Conservation (phyloP, 371 early-diverging fungal genomes). For the Mucor saturninus region DNA sequence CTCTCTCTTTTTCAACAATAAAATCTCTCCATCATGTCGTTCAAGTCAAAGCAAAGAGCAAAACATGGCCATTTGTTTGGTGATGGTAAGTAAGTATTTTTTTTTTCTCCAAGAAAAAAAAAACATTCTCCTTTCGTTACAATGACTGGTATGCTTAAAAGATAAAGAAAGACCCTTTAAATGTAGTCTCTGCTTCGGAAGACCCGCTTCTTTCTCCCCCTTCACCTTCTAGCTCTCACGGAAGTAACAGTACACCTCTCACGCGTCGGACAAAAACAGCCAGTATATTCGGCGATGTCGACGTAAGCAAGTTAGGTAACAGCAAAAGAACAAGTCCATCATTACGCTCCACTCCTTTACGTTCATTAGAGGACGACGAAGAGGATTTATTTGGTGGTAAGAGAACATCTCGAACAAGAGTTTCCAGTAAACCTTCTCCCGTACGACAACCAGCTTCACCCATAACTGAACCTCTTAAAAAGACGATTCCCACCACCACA, state of each 20-base stretch:
- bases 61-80: constrained; percentile 55
- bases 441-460: not conserved
- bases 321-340: constrained; percentile 5
- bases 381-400: constrained; percentile 34
- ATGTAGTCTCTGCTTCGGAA: constrained; percentile 32
- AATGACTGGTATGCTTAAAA: not conserved
- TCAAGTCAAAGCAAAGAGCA: constrained; percentile 50
- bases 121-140: not conserved
- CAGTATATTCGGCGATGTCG: constrained; percentile 54
- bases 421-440: not conserved
- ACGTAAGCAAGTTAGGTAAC: constrained; percentile 41
- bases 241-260: constrained; percentile 20
- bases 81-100: constrained; percentile 42
- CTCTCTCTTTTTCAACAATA: no score
- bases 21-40: constrained; percentile 31
- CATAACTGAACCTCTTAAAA: not conserved
- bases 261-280: not conserved
- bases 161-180: constrained; percentile 38
- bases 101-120: not conserved
- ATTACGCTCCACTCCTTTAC: constrained; percentile 14
- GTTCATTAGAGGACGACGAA: constrained; percentile 31
- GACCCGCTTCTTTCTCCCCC: constrained; percentile 33
- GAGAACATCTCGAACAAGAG: constrained; percentile 3
- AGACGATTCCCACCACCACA: not conserved
- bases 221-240: constrained; percentile 9